Percentiles rank a stretch among this genome's conserved stretches.
Conservation (phyloP, 2,329 filamentous ascomycete genomes). For the Cercospora janseana region DNA sequence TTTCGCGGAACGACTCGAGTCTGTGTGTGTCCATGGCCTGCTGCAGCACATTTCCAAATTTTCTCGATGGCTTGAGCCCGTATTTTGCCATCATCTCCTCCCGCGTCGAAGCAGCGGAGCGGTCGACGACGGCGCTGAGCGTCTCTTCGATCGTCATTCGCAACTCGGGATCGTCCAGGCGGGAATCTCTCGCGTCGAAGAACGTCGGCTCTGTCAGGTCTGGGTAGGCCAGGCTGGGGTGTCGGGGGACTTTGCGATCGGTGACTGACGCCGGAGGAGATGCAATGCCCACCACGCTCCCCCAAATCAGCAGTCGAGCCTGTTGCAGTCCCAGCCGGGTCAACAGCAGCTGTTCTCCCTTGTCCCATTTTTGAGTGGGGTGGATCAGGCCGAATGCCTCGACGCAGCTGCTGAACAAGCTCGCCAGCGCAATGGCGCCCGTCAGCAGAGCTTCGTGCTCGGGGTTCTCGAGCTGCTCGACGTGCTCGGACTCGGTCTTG, state of each 20-base stretch:
- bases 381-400: constrained; percentile 50
- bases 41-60: constrained; percentile 39
- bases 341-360: constrained; percentile 45
- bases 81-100: constrained; percentile 49
- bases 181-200: constrained; percentile 44
- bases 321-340: constrained; percentile 49
- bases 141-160: constrained; percentile 43
- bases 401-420: constrained; percentile 49
- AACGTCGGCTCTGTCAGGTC: constrained; percentile 47
- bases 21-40: constrained; percentile 46
- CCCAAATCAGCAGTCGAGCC: constrained; percentile 49
- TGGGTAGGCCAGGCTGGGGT: constrained; percentile 46
- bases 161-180: constrained; percentile 42
- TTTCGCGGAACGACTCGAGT: constrained; percentile 48
- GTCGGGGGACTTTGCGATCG: constrained; percentile 45
- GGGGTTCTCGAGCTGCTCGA: constrained; percentile 27
- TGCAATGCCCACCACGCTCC: constrained; percentile 48
- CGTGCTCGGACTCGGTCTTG: constrained; percentile 27
- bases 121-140: constrained; percentile 47
- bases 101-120: constrained; percentile 40
- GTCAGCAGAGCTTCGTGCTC: constrained; percentile 38
- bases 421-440: constrained; percentile 45
- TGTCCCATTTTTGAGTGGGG: constrained; percentile 44
- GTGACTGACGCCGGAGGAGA: constrained; percentile 46
- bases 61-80: constrained; percentile 47